Percentiles rank a stretch among this genome's conserved stretches.
Conservation (phyloP, 495 filamentous ascomycete species). For the Tetracladium marchalianum region DNA sequence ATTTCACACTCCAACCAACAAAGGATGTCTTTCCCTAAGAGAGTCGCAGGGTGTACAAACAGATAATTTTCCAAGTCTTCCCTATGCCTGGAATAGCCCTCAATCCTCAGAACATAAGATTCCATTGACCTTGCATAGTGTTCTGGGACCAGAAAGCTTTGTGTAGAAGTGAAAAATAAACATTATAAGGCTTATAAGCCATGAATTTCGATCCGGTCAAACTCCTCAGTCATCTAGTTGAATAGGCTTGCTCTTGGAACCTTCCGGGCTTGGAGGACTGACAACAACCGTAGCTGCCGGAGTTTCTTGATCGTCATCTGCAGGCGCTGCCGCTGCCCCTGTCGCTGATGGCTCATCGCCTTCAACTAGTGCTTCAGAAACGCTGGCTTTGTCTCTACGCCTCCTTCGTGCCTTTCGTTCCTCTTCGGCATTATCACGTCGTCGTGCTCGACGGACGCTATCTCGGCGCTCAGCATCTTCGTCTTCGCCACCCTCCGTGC, state of each 20-base stretch:
- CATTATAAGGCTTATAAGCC: too few relatives aligned
- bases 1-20: too few relatives aligned
- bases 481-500: conserved; percentile 48
- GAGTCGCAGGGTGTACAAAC: too few relatives aligned
- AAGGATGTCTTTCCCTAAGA: too few relatives aligned
- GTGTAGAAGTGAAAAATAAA: too few relatives aligned
- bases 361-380: conserved; percentile 22
- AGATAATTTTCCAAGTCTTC: too few relatives aligned
- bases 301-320: conserved; percentile 13
- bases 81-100: too few relatives aligned
- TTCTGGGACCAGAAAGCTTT: too few relatives aligned
- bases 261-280: conserved; percentile 33
- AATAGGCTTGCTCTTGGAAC: conserved; percentile 23
- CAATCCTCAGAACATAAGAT: too few relatives aligned
- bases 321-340: conserved; percentile 21
- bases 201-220: too few relatives aligned
- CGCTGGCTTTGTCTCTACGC: conserved; percentile 42
- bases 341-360: conserved; percentile 31
- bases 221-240: conserved; percentile 17
- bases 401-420: conserved; percentile 51
- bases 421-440: conserved; percentile 61
- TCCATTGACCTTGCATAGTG: too few relatives aligned
- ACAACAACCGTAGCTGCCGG: conserved; percentile 28
- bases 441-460: conserved; percentile 44
- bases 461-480: conserved; percentile 44